Base-by-base conservation (phyloP, 2,329 filamentous ascomycete genomes). In the Penicillium sp. region DNA sequence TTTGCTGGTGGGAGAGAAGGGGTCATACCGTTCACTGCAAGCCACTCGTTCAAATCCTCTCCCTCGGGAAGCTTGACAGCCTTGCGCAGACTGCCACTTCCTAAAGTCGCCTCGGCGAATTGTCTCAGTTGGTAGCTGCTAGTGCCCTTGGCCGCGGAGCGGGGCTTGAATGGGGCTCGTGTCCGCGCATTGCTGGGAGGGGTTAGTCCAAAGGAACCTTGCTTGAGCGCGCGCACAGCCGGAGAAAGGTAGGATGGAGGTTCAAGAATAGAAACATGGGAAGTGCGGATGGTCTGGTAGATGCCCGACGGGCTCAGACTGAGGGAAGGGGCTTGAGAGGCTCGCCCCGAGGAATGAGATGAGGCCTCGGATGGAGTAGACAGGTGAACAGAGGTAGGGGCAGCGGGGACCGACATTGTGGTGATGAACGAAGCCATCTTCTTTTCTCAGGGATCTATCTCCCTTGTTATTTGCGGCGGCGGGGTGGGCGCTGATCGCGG, bases 21-120 rank as follows among this genome's bases (percentile, higher is more conserved):
- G 18, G 44, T 38, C 84, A 64, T 78, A 95, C 92, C 89, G 76
- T 99, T 99, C 64, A 99, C 94, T 25, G 94, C 94, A 55, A 99
- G 76, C 94, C 94, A 99, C 75, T 99, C 94, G 70, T 96, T 95
- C 76, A 95, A 82, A 69, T 99, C 94, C 70, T 99, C 94, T 53
- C 95, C 94, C 69, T 99, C 95, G 13, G 95, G 94, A 55, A 99
- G 79, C 79, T 92, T 95, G 61, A 99, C 94, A 25, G 95, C 91
- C 78, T 99, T 97, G 66, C 91, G 85, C 75, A 99, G 76, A 74
- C 92, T 96, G 44, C 94, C 94, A 63, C 90, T 95, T 31, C 94
- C 94, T 33, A 99, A 81, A 10, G 94, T 99, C 41, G 95, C 94
- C 74, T 99, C 95, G 46, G 94, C 94, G 80, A 97, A 99, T 73